Percentiles rank a stretch among this genome's conserved stretches.
Evolutionary conservation across 768 basidiomycete species (phyloP).

Genomic region (Suillus clintonianus): DNA sequence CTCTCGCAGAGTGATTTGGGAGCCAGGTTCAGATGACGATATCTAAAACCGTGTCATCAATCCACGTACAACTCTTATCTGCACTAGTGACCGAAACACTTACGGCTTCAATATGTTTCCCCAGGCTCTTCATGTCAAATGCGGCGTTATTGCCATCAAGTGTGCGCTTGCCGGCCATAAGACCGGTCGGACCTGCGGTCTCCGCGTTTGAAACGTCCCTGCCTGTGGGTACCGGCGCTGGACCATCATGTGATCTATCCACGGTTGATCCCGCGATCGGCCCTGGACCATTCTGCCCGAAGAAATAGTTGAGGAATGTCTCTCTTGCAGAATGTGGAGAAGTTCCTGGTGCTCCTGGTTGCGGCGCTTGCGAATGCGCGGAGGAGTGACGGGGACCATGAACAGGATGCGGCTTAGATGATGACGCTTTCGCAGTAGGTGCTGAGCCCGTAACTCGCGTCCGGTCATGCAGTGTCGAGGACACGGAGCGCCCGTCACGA

Average conservation of each 20-base stretch:
- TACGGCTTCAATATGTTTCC: constrained; percentile 96
- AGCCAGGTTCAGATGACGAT: constrained; percentile 55
- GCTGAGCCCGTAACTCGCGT: constrained; percentile 48
- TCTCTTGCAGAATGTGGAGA: constrained; percentile 71
- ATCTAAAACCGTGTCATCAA: constrained; percentile 38
- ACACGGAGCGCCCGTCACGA: constrained; percentile 69
- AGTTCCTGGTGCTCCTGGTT: constrained; percentile 33
- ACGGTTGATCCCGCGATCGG: constrained; percentile 60
- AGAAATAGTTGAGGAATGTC: constrained; percentile 96
- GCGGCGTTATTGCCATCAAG: constrained; percentile 82
- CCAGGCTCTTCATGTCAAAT: constrained; percentile 98
- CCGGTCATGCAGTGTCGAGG: constrained; percentile 77
- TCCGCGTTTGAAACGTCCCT: constrained; percentile 65
- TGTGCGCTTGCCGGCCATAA: constrained; percentile 66
- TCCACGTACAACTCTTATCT: constrained; percentile 6
- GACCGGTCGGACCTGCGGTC: constrained; percentile 50
- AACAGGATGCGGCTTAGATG: constrained; percentile 27
- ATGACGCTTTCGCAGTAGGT: constrained; percentile 25
- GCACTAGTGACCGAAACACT: constrained; percentile 36
- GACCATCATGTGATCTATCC: constrained; percentile 34
- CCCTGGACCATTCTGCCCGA: constrained; percentile 86
- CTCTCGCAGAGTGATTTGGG: constrained; percentile 75
- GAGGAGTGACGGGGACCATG: constrained; percentile 37
- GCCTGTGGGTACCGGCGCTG: constrained; percentile 51
- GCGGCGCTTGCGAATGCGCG: constrained; percentile 36